A percentile compares a stretch with the other conserved stretches of the same genome.
These are phyloP conservation scores for Sarocladiaceae sp. DNA, from an alignment of 2,329 filamentous ascomycete species.

Conservation along the genomic window DNA sequence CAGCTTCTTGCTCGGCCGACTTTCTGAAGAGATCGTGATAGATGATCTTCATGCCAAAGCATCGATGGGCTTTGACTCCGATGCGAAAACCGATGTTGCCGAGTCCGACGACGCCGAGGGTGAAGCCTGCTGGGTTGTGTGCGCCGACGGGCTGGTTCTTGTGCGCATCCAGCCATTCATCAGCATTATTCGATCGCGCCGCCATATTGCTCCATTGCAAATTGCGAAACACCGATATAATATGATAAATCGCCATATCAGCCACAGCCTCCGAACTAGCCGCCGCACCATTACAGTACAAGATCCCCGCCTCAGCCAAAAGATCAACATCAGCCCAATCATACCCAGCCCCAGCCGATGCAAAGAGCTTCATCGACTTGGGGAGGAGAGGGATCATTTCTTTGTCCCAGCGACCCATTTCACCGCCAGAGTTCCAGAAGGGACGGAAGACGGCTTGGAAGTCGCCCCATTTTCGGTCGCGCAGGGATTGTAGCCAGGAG, in stretches of 20 bases:
- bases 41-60: conserved; percentile 53
- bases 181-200: conserved; percentile 38
- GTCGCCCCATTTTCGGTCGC: conserved; percentile 34
- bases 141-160: conserved; percentile 47
- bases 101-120: conserved; percentile 55
- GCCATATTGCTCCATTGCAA: conserved; percentile 51
- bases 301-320: conserved; percentile 30
- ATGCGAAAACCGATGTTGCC: conserved; percentile 51
- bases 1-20: conserved; percentile 33
- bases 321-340: conserved; percentile 55
- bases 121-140: conserved; percentile 50
- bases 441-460: conserved; percentile 47
- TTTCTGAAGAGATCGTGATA: conserved; percentile 46
- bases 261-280: conserved; percentile 59
- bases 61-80: conserved; percentile 48
- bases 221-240: conserved; percentile 54
- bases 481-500: conserved; percentile 32
- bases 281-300: conserved; percentile 61
- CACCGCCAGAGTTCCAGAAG: conserved; percentile 61
- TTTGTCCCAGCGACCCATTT: conserved; percentile 60
- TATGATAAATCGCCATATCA: conserved; percentile 55
- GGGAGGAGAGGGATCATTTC: conserved; percentile 55
- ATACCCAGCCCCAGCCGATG: conserved; percentile 58
- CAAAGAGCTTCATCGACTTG: conserved; percentile 48
- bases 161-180: conserved; percentile 49